These are phyloP conservation scores for Taxillus chinensis DNA, from an alignment of 164 flowering plant genomes.

Conservation along the genomic window DNA sequence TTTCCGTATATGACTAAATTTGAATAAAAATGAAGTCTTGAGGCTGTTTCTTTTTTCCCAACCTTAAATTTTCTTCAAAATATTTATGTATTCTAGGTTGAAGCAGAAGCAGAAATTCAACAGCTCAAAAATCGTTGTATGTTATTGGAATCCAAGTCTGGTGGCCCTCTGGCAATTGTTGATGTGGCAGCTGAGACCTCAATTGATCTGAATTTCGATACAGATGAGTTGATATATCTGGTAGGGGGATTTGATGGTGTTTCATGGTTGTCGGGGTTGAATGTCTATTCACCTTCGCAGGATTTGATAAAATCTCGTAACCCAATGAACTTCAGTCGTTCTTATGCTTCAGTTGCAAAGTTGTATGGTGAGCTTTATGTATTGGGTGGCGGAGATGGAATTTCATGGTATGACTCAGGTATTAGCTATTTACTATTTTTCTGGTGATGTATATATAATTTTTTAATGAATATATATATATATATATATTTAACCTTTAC, in stretches of 20 bases:
- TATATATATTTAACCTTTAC: not conserved
- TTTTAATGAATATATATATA: not conserved
- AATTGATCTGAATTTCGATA: slow-evolving; percentile 19
- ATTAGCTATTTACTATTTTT: slow-evolving; percentile 6
- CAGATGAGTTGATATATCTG: slow-evolving; percentile 35
- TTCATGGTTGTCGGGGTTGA: slow-evolving; percentile 49
- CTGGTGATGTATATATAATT: not conserved
- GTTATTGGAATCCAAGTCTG: slow-evolving; percentile 26
- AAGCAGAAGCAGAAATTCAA: slow-evolving; percentile 37
- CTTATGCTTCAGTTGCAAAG: slow-evolving; percentile 50
- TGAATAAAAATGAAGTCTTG: too few relatives aligned
- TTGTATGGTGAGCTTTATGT: slow-evolving; percentile 46
- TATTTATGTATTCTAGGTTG: slow-evolving; percentile 27
- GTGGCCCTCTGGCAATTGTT: slow-evolving; percentile 8
- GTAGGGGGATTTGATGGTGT: slow-evolving; percentile 74
- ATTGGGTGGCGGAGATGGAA: slow-evolving; percentile 71
- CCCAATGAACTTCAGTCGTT: slow-evolving; percentile 59
- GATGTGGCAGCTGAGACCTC: slow-evolving; percentile 9
- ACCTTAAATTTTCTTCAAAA: too few relatives aligned
- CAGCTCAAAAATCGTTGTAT: slow-evolving; percentile 28
- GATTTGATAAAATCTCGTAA: slow-evolving; percentile 39
- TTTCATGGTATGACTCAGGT: slow-evolving; percentile 80
- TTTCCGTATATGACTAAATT: too few relatives aligned
- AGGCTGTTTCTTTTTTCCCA: too few relatives aligned
- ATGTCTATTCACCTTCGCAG: slow-evolving; percentile 44